A percentile compares a stretch with the other conserved stretches of the same genome.
These are phyloP conservation scores for Betula pendula DNA, from an alignment of 306 rosid genomes.

Conservation along the genomic window DNA sequence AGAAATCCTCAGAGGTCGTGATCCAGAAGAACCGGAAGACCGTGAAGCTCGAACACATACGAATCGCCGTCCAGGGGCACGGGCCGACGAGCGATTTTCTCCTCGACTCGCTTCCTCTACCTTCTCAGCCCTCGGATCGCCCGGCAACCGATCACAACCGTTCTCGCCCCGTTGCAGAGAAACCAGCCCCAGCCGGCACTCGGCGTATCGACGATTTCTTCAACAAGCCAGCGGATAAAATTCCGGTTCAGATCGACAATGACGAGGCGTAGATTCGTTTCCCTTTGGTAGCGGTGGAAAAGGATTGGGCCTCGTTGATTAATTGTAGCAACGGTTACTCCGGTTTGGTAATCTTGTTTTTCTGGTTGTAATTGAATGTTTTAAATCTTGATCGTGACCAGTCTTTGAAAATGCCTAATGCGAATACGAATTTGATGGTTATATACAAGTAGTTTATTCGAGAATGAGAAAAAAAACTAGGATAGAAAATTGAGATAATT, in stretches of 20 bases:
- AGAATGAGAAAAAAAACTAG: too few species aligned
- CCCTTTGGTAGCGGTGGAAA: not conserved
- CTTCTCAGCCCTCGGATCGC: slow-evolving; percentile 37
- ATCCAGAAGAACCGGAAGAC: slow-evolving; percentile 77
- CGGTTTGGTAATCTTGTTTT: not conserved
- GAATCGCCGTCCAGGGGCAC: slow-evolving; percentile 73
- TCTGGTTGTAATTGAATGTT: not conserved
- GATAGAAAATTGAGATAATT: not conserved
- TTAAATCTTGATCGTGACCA: not conserved
- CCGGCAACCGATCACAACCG: slow-evolving; percentile 35
- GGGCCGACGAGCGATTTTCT: slow-evolving; percentile 76
- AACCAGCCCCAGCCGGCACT: slow-evolving; percentile 36
- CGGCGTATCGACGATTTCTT: slow-evolving; percentile 81
- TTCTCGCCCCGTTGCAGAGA: slow-evolving; percentile 35
- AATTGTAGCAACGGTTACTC: not conserved
- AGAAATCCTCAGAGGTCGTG: slow-evolving; percentile 58
- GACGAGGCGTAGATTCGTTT: not conserved
- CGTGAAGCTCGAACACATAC: slow-evolving; percentile 68
- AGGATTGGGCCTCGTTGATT: not conserved
- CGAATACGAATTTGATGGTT: not conserved
- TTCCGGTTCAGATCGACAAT: slow-evolving; percentile 27
- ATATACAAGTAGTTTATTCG: not conserved
- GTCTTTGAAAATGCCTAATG: not conserved
- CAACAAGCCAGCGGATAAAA: slow-evolving; percentile 30
- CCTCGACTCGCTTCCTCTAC: slow-evolving; percentile 67